Conservation (phyloP, 345 rosid genomes). For the Cardamine resedifolia region DNA sequence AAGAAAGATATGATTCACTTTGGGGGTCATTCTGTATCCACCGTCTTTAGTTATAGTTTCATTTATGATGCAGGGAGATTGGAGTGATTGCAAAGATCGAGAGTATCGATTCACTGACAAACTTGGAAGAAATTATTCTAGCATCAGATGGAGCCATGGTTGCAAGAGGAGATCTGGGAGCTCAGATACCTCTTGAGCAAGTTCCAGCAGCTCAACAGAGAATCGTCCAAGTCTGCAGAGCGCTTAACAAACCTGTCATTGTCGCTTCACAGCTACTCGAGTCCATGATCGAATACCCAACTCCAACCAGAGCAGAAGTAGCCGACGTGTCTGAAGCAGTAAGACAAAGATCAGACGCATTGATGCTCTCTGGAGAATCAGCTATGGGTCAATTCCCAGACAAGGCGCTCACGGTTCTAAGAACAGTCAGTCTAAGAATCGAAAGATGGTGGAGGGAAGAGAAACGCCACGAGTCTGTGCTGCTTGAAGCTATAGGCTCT, state of each 20-base stretch:
- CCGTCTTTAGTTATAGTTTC: background rate
- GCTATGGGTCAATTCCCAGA: conserved; percentile 99
- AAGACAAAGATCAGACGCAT: conserved; percentile 94
- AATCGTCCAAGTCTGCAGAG: conserved; percentile 84
- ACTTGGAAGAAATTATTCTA: conserved; percentile 81
- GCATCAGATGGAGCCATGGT: conserved; percentile 82
- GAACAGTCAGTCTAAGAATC: conserved; percentile 90
- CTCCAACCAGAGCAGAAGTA: conserved; percentile 99
- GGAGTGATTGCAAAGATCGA: conserved; percentile 95
- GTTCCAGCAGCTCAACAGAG: conserved; percentile 95
- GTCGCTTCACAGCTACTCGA: conserved; percentile 97
- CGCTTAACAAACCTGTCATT: conserved; percentile 89
- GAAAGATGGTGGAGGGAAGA: conserved; percentile 99
- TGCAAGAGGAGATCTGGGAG: background rate
- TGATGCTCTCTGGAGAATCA: conserved; percentile 99
- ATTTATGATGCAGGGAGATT: conserved; percentile 57
- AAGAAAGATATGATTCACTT: background rate
- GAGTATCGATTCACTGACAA: conserved; percentile 85
- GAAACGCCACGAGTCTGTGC: conserved; percentile 77
- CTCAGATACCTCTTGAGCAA: conserved; percentile 73
- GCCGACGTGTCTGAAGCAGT: conserved; percentile 99
- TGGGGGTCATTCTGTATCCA: background rate
- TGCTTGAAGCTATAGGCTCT: conserved; percentile 67
- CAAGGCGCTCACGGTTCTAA: conserved; percentile 86
- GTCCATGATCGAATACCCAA: conserved; percentile 99